A percentile compares a stretch with the other conserved stretches of the same genome.
phyloP scores from a whole-genome alignment of 257 asterid species.

The Lithospermum erythrorhizon region DNA sequence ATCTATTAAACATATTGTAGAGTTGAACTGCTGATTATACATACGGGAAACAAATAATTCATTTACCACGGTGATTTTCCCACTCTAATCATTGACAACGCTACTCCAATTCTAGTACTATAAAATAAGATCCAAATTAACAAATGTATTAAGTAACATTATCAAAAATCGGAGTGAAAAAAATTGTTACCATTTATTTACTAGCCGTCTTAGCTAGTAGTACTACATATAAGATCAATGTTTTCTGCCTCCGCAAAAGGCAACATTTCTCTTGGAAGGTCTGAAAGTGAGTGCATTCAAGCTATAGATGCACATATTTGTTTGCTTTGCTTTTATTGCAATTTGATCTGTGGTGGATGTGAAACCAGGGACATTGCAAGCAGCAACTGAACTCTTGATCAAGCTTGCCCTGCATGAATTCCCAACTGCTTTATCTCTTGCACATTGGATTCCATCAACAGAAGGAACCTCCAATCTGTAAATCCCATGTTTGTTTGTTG shows the following conservation, averaged over 20 bases:
- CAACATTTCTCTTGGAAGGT: slow-evolving; percentile 49
- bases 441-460: slow-evolving; percentile 83
- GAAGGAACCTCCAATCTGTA: slow-evolving; percentile 70
- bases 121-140: too few relatives aligned
- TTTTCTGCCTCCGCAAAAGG: slow-evolving; percentile 36
- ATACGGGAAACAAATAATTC: too few relatives aligned
- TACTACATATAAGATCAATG: too few relatives aligned
- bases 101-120: too few relatives aligned
- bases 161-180: too few relatives aligned
- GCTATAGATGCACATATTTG: slow-evolving; percentile 68
- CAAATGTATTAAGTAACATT: too few relatives aligned
- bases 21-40: too few relatives aligned
- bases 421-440: slow-evolving; percentile 62
- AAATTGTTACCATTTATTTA: too few relatives aligned
- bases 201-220: too few relatives aligned
- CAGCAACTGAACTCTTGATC: slow-evolving; percentile 23
- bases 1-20: too few relatives aligned
- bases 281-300: slow-evolving; percentile 48
- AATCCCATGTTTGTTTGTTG: slow-evolving; percentile 64
- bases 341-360: slow-evolving; percentile 57
- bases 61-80: too few relatives aligned
- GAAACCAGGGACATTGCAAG: slow-evolving; percentile 46
- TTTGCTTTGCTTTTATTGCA: slow-evolving; percentile 45
- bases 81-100: too few relatives aligned
- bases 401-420: slow-evolving; percentile 54